A percentile compares a stretch with the other conserved stretches of the same genome.
These are phyloP conservation scores for Athelia sp. DNA, from an alignment of 1,284 basidiomycete species.

Conservation along the genomic window DNA sequence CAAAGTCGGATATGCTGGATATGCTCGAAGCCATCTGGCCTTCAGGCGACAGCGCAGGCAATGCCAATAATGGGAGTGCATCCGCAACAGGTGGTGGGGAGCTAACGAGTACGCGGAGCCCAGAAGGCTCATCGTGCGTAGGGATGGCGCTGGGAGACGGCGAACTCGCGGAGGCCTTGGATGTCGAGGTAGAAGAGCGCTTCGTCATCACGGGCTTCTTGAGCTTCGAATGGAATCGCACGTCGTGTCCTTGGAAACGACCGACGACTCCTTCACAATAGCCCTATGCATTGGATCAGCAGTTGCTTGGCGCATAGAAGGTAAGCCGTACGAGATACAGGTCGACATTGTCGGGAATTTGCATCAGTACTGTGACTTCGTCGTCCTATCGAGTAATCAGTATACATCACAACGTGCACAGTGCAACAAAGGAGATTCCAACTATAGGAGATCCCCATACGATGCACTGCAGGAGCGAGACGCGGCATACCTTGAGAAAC, in stretches of 20 bases:
- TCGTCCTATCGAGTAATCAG: constrained; percentile 51
- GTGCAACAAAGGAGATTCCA: no score
- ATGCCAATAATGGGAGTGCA: neutral
- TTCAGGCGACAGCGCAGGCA: neutral
- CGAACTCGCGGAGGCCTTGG: constrained; percentile 9
- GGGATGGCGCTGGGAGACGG: constrained; percentile 8
- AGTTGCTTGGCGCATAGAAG: constrained; percentile 1
- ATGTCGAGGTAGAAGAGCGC: constrained; percentile 25
- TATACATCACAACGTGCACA: no score
- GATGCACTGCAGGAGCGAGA: no score
- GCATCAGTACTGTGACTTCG: constrained; percentile 77
- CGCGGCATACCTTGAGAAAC: constrained; percentile 68
- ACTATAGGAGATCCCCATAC: no score
- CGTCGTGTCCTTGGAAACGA: constrained; percentile 64
- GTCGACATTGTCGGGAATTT: constrained; percentile 51
- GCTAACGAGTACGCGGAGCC: neutral
- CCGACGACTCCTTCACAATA: constrained; percentile 93
- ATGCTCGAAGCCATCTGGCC: neutral
- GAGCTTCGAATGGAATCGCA: constrained; percentile 71
- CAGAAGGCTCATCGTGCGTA: constrained; percentile 7
- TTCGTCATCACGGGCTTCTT: constrained; percentile 79
- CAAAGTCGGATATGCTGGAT: neutral
- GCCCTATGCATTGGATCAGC: constrained; percentile 37
- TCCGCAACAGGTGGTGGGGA: neutral
- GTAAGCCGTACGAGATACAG: constrained; percentile 52